Evolutionary conservation across 768 basidiomycete genomes (phyloP).

Genomic region (Russula sp.): DNA sequence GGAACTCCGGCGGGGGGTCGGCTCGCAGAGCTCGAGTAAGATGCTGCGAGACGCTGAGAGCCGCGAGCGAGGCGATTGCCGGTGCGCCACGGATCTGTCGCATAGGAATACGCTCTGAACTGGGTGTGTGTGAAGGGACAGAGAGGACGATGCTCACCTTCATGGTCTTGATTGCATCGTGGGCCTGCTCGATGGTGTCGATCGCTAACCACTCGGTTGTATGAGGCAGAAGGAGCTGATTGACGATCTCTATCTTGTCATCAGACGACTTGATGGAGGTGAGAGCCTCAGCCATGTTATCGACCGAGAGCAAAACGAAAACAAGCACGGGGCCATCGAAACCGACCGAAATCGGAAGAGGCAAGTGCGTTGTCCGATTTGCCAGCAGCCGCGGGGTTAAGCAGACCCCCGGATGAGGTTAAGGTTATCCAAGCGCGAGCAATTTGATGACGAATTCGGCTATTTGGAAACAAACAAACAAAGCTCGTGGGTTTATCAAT

Average conservation of each 20-base stretch:
- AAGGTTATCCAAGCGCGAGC: not conserved
- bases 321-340: not conserved
- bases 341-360: not conserved
- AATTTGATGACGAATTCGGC: slow-evolving; percentile 12
- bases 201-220: slow-evolving; percentile 58
- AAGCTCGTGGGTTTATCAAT: too few relatives aligned
- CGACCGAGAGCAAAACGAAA: not conserved
- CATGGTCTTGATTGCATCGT: slow-evolving; percentile 95
- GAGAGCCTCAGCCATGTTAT: slow-evolving; percentile 22
- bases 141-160: slow-evolving; percentile 45
- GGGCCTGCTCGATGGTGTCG: slow-evolving; percentile 70
- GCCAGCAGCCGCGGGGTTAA: too few relatives aligned
- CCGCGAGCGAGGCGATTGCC: slow-evolving; percentile 88
- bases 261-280: slow-evolving; percentile 39
- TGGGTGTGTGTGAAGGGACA: not conserved
- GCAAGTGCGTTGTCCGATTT: too few relatives aligned
- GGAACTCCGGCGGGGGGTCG: slow-evolving; percentile 44
- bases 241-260: slow-evolving; percentile 72
- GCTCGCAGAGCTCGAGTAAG: slow-evolving; percentile 47
- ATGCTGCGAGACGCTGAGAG: slow-evolving; percentile 64
- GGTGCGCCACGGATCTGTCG: slow-evolving; percentile 81
- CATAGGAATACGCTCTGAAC: not conserved
- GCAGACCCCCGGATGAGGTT: not conserved
- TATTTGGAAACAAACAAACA: not conserved
- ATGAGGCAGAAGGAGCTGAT: slow-evolving; percentile 84